These are phyloP conservation scores for Ceratocystis huliohia DNA, from an alignment of 2,329 filamentous ascomycete species.

Conservation along the genomic window DNA sequence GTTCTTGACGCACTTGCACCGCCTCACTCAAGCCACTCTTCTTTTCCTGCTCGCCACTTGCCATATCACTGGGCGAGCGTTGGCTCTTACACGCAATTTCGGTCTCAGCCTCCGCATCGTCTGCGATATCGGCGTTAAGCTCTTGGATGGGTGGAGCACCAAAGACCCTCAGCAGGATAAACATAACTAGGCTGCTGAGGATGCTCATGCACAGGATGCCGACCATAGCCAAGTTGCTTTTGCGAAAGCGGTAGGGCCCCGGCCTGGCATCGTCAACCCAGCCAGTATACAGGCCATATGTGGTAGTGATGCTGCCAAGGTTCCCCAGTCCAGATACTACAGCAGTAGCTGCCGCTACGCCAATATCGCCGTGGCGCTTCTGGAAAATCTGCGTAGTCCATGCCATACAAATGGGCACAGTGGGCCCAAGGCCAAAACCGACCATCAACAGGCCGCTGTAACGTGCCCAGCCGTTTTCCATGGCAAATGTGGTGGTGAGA, in stretches of 20 bases:
- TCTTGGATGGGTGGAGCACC: constrained; percentile 35
- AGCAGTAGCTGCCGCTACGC: constrained; percentile 73
- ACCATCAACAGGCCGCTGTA: constrained; percentile 85
- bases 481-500: constrained; percentile 63
- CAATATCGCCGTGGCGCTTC: constrained; percentile 75
- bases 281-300: constrained; percentile 77
- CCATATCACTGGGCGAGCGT: not conserved
- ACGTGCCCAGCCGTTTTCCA: constrained; percentile 60
- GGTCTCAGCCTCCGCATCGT: constrained; percentile 26
- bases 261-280: constrained; percentile 65
- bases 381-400: constrained; percentile 91
- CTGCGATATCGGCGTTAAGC: constrained; percentile 26
- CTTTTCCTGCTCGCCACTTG: not conserved
- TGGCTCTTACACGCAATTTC: constrained; percentile 25
- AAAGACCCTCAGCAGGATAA: constrained; percentile 46
- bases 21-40: not conserved
- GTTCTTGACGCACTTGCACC: not conserved
- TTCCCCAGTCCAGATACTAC: constrained; percentile 81
- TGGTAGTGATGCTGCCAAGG: constrained; percentile 72
- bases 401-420: constrained; percentile 85
- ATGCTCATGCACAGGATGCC: constrained; percentile 73
- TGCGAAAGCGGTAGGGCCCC: constrained; percentile 59
- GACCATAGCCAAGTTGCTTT: constrained; percentile 79
- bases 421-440: constrained; percentile 79
- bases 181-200: constrained; percentile 56